Evolutionary conservation across 495 filamentous ascomycete species (phyloP).

Genomic region (Lasiosphaeria hispida): DNA sequence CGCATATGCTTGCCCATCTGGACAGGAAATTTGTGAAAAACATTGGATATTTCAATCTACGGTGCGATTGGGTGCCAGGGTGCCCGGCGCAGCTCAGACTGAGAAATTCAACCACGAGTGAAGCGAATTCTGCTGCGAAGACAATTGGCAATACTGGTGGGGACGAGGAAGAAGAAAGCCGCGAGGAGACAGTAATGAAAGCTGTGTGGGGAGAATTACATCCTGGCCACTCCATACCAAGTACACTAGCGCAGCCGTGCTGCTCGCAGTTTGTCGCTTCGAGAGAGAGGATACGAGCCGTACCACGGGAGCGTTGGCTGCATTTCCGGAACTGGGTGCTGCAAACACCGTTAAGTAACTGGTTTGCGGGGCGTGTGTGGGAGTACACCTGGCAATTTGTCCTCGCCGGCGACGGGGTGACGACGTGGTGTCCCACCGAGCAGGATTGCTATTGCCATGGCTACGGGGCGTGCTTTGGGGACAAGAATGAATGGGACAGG

Average conservation of each 20-base stretch:
- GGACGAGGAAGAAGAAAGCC: too few species aligned
- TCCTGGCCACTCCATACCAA: background rate
- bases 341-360: background rate
- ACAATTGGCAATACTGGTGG: too few species aligned
- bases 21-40: background rate
- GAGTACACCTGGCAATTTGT: conserved; percentile 1
- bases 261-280: background rate
- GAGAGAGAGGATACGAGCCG: background rate
- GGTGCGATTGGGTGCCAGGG: background rate
- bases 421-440: background rate
- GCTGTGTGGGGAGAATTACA: background rate
- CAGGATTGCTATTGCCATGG: background rate
- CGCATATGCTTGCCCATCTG: too few species aligned
- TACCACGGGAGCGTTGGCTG: background rate
- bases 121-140: background rate
- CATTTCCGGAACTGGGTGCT: background rate
- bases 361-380: background rate
- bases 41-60: background rate
- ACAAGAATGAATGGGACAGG: background rate
- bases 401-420: background rate
- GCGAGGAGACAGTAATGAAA: background rate
- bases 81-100: background rate
- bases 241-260: background rate
- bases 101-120: background rate
- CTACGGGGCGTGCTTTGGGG: background rate